These are phyloP conservation scores for Pouteria glomerata DNA, from an alignment of 148 eudicot species.

Conservation along the genomic window DNA sequence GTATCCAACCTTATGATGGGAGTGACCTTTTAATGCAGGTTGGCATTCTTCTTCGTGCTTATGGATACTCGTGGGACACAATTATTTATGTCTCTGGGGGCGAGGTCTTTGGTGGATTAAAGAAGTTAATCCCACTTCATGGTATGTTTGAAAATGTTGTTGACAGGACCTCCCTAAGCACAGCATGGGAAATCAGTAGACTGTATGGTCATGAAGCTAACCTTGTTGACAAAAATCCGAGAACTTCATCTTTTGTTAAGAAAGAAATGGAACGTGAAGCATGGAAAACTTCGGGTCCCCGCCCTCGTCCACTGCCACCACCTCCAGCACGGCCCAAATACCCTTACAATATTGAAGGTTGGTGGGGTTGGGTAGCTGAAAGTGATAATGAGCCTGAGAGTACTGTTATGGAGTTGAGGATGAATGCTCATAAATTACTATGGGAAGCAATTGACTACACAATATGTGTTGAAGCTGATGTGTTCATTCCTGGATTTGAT, in stretches of 20 bases:
- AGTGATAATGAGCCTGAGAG: conserved; percentile 91
- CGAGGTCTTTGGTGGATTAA: conserved; percentile 92
- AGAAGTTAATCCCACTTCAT: conserved; percentile 73
- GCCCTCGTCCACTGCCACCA: conserved; percentile 91
- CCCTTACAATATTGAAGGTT: conserved; percentile 85
- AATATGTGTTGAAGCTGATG: conserved; percentile 76
- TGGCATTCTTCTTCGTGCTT: conserved; percentile 83
- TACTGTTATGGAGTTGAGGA: conserved; percentile 83
- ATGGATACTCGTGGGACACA: conserved; percentile 82
- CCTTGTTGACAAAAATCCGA: conserved; percentile 40
- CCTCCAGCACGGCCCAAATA: conserved; percentile 78
- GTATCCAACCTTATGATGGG: neutral
- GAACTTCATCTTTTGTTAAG: conserved; percentile 30
- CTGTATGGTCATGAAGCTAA: conserved; percentile 66
- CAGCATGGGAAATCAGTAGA: conserved; percentile 51
- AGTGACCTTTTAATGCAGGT: conserved; percentile 36
- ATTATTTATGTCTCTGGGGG: conserved; percentile 84
- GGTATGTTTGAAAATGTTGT: conserved; percentile 92
- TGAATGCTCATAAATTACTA: conserved; percentile 82
- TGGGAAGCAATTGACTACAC: conserved; percentile 94
- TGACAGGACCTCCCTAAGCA: conserved; percentile 74
- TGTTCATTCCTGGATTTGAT: conserved; percentile 81
- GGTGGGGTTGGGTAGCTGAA: conserved; percentile 99
- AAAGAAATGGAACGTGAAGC: conserved; percentile 41
- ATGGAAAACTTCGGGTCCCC: conserved; percentile 72